Percentiles rank a stretch among this genome's conserved stretches.
Conservation (phyloP, 768 basidiomycete genomes). For the Porphyrellus cyaneotinctus region DNA sequence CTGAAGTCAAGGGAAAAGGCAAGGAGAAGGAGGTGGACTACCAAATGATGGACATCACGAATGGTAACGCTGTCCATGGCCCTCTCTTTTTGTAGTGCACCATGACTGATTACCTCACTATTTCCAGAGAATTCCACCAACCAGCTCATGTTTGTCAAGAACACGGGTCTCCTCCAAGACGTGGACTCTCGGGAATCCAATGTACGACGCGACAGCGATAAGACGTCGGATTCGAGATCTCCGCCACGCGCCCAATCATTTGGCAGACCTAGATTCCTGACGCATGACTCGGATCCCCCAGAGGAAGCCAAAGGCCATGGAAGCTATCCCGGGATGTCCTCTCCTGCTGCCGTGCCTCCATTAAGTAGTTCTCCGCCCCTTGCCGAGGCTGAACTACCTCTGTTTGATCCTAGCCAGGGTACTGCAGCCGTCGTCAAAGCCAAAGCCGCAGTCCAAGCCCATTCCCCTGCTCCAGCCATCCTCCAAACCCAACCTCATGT, state of each 20-base stretch:
- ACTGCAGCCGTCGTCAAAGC: too few relatives aligned
- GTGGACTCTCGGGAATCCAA: neutral
- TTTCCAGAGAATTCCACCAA: slow-evolving; percentile 4
- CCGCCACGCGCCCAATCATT: slow-evolving; percentile 17
- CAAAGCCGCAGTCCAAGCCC: too few relatives aligned
- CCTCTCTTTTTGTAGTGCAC: neutral
- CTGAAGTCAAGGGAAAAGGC: slow-evolving; percentile 27
- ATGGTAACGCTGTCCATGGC: slow-evolving; percentile 23
- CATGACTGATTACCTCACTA: neutral
- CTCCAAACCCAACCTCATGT: neutral
- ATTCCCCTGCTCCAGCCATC: too few relatives aligned
- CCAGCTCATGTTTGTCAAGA: slow-evolving; percentile 20
- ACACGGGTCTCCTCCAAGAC: slow-evolving; percentile 22
- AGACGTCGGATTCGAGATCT: neutral
- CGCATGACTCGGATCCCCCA: slow-evolving; percentile 20
- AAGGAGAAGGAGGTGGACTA: slow-evolving; percentile 30
- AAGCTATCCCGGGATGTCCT: slow-evolving; percentile 4
- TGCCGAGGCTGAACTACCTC: slow-evolving; percentile 1
- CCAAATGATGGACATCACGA: slow-evolving; percentile 36
- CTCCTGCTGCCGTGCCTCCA: slow-evolving; percentile 22
- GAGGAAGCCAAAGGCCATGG: slow-evolving; percentile 1
- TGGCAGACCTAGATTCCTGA: slow-evolving; percentile 35
- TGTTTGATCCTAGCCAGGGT: neutral
- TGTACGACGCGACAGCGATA: neutral
- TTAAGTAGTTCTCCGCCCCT: slow-evolving; percentile 28